A percentile compares a stretch with the other conserved stretches of the same genome.
Conservation (phyloP, 1,139 yeast genomes). For the Schizosaccharomyces versatilis region DNA sequence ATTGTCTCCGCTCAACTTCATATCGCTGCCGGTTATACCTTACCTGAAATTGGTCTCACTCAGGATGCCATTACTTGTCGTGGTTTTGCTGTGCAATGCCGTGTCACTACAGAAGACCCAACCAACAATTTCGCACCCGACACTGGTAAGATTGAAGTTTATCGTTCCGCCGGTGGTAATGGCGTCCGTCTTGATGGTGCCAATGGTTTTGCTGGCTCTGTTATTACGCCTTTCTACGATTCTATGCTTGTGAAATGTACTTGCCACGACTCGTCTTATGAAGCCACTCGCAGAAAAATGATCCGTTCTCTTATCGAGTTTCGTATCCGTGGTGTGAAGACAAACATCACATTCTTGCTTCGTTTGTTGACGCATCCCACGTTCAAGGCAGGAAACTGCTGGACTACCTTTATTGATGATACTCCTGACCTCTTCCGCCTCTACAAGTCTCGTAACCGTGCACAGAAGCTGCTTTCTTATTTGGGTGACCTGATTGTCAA, state of each 20-base stretch:
- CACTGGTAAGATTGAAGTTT: conserved; percentile 94
- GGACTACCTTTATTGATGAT: conserved; percentile 98
- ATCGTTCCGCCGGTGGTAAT: conserved; percentile 97
- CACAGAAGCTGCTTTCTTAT: conserved; percentile 73
- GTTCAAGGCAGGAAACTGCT: conserved; percentile 71
- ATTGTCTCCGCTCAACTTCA: conserved; percentile 96
- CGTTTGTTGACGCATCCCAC: conserved; percentile 82
- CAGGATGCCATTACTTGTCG: conserved; percentile 89
- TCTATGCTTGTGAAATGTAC: conserved; percentile 96
- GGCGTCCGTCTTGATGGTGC: conserved; percentile 99
- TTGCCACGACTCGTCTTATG: conserved; percentile 88
- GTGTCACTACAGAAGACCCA: conserved; percentile 97
- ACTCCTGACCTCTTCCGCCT: conserved; percentile 89
- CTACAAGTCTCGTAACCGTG: conserved; percentile 90
- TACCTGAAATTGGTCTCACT: conserved; percentile 70
- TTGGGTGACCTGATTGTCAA: conserved; percentile 84
- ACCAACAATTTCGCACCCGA: conserved; percentile 93
- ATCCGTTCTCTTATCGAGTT: conserved; percentile 87
- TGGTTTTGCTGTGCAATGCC: conserved; percentile 96
- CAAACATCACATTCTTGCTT: conserved; percentile 85
- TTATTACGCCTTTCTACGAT: conserved; percentile 92
- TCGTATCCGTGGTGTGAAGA: conserved; percentile 95
- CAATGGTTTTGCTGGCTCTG: conserved; percentile 96
- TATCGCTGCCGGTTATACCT: conserved; percentile 94
- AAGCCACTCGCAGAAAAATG: conserved; percentile 93